Conservation (phyloP, 495 filamentous ascomycete genomes). For the Elaphomyces granulatus region DNA sequence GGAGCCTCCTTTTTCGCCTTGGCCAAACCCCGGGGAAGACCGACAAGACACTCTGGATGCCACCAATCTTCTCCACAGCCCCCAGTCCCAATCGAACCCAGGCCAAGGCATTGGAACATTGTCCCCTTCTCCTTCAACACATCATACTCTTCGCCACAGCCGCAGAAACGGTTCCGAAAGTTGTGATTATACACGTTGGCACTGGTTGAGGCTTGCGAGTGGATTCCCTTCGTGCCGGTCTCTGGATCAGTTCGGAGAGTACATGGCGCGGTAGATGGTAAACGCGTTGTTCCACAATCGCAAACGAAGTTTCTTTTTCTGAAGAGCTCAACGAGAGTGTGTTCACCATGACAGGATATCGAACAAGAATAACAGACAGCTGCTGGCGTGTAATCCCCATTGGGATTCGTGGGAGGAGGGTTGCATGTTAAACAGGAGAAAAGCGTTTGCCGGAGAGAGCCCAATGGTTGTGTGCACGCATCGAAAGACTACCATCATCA, state of each 20-base stretch:
- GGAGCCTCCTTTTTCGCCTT: conserved; percentile 9
- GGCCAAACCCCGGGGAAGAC: conserved; percentile 37
- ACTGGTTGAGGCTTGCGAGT: conserved; percentile 52
- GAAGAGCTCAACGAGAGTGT: conserved; percentile 91
- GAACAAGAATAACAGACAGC: conserved; percentile 94
- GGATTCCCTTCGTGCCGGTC: conserved; percentile 63
- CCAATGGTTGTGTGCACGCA: conserved; percentile 76
- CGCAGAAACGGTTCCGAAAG: conserved; percentile 84
- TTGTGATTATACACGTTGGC: conserved; percentile 92
- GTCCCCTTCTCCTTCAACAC: conserved; percentile 78
- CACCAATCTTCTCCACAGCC: conserved; percentile 99
- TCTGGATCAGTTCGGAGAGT: conserved; percentile 57
- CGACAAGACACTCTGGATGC: conserved; percentile 88
- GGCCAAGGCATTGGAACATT: conserved; percentile 96
- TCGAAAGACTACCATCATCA: conserved; percentile 57
- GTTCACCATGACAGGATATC: conserved; percentile 91
- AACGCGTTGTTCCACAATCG: conserved; percentile 83
- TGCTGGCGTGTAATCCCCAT: conserved; percentile 54
- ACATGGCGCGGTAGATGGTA: conserved; percentile 57
- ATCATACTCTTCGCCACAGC: conserved; percentile 75
- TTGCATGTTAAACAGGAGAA: conserved; percentile 92
- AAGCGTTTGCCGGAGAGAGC: conserved; percentile 69
- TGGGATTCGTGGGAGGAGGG: conserved; percentile 48
- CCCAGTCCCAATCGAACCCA: conserved; percentile 63
- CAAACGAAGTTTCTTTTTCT: conserved; percentile 89